Base-by-base conservation (phyloP, 345 rosid genomes). In the Gossypium longicalyx region DNA sequence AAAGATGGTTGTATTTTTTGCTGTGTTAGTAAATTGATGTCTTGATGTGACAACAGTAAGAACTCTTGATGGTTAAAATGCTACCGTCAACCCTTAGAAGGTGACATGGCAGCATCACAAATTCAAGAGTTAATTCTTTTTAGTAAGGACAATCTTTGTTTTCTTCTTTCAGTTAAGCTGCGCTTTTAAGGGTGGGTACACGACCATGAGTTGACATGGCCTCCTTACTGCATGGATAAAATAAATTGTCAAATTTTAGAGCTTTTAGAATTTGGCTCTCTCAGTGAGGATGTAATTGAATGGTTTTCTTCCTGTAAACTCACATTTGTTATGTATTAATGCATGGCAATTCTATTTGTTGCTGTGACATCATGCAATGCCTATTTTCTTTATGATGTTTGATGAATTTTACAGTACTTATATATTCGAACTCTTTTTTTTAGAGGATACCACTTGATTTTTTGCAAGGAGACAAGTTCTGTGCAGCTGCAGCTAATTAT, bases 381-480 rank as follows among this genome's bases (percentile, higher is more conserved):
- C 15, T 67, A 6, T 53, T 41, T 74, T 43, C 47, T 51, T 27
- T 53, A 63, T 43, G 45, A 65, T 76, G 58, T 34, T 20, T 23
- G 38, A 38, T 44, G 13, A 17, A 51, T 49, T 67, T 74, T 59
- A 72, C 34, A 22, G 49, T 27, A 48, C 58, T 48, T 15, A 29
- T 12, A 27, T 49, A 53, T 71, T 66, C 67, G 70, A 73, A 41
- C 66, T 81, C 19, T 71, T 16, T 67, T 58, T 16, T 84, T 70
- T 71, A 93, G 98, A 93, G 99, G 82, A 91, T 96, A 82, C 99
- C 99, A 0, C 90, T 96, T 77, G 97, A 96, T 89, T 96, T 96
- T 85, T 87, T 93, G 57, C 93, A 85, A 91, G 94, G 90, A 67
- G 87, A 91, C 76, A 82, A 83, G 67, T 93, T 95, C 76, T 87